Evolutionary conservation across 139 green algal species (phyloP), one percentile per base, ranked within the genome.

Genomic region (Ettlia oleoabundans): DNA sequence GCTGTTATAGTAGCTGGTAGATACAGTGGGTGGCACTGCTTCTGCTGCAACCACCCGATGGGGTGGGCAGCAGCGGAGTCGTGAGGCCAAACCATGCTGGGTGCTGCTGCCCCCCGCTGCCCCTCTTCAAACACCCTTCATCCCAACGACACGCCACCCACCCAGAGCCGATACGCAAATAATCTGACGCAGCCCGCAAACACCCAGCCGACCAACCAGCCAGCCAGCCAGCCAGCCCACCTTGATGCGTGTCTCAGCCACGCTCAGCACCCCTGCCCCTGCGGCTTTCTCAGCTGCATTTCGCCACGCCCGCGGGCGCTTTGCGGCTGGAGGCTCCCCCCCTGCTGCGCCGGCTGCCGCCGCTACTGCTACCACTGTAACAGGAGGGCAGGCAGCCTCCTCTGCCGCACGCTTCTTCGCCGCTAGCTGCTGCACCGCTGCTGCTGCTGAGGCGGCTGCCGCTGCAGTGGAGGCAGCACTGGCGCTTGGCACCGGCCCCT

Each of bases 171-270:
- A n/a, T n/a, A n/a, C n/a, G n/a, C n/a, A n/a, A n/a, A n/a, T n/a
- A n/a, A n/a, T n/a, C n/a, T n/a, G n/a, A n/a, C n/a, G 55, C 55
- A 65, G 55, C 55, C 55, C 21, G 18, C 21, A 28, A 22, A 65
- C 18, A 22, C 55, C 30, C 18, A 65, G 18, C 28, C 18, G 55
- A 65, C 18, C 15, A 28, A 30, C 26, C 24, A 5, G 19, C 24
- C 30, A 71, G 30, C 64, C 64, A 3, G 62, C 62, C 28, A 6
- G 2, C n/a, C 1, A 6, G 40, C 73, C 30, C 53, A 80, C 73
- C 73, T 47, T 52, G 33, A 80, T 68, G 24, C 73, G 51, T 24
- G 73, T 80, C 73, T 80, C 73, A 1, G 38, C 73, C 3, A 80
- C 73, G 26, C 33, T 35, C 73, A 80, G 53, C 52, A 80, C 73